phyloP scores from a whole-genome alignment of 352 stramenopile species.

The Pythium guiyangense region DNA sequence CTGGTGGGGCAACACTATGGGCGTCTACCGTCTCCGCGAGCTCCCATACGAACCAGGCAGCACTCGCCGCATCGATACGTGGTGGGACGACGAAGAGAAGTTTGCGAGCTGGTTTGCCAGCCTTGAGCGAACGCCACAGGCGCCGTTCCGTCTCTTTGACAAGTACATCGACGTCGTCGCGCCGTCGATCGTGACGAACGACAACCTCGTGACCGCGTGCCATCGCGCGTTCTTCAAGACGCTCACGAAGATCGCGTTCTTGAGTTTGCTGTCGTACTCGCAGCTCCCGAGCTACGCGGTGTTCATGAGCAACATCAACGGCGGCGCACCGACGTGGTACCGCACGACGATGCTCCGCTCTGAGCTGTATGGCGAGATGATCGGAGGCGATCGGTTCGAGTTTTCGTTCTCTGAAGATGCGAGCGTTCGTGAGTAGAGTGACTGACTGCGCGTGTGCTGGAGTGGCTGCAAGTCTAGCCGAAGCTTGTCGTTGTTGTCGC shows the following conservation, averaged over 20 bases:
- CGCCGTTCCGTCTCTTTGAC: conserved; percentile 18
- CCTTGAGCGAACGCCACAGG: conserved; percentile 17
- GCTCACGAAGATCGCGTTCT: conserved; percentile 24
- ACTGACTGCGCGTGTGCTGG: background rate
- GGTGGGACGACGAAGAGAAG: conserved; percentile 30
- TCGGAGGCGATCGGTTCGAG: conserved; percentile 12
- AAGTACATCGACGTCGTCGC: conserved; percentile 24
- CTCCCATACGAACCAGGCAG: background rate
- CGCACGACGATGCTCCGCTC: conserved; percentile 12
- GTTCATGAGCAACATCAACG: conserved; percentile 33
- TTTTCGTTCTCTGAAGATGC: conserved; percentile 18
- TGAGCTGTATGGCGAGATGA: conserved; percentile 22
- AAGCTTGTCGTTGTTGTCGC: background rate
- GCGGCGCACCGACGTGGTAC: conserved; percentile 25
- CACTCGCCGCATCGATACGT: conserved; percentile 9
- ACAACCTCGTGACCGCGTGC: conserved; percentile 23
- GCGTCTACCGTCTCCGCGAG: conserved; percentile 25
- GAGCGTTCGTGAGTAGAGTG: conserved; percentile 11
- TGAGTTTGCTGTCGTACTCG: conserved; percentile 19
- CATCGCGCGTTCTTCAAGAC: conserved; percentile 37
- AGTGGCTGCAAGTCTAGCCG: background rate
- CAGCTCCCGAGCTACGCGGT: conserved; percentile 21
- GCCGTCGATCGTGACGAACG: conserved; percentile 17
- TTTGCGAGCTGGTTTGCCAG: conserved; percentile 25
- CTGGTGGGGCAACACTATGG: conserved; percentile 33